These are phyloP conservation scores for Vanderwaltozyma tropicalis DNA, from an alignment of 805 yeast species.

Conservation along the genomic window DNA sequence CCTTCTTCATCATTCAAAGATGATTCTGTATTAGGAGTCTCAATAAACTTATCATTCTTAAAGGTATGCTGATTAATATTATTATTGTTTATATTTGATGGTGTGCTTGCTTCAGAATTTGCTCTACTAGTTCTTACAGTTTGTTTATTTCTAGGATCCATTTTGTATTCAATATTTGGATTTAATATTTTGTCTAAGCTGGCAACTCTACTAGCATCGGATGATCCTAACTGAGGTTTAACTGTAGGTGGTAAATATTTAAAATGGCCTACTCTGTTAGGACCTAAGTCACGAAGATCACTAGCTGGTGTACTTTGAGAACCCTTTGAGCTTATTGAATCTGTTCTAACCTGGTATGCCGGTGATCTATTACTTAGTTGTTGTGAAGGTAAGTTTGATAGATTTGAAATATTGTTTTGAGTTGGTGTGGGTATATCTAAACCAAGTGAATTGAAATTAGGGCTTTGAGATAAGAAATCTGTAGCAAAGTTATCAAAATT, in stretches of 20 bases:
- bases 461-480: conserved; percentile 15
- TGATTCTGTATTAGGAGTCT: neutral
- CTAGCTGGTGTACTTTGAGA: conserved; percentile 16
- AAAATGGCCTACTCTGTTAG: conserved; percentile 58
- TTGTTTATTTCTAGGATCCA: conserved; percentile 1
- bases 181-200: conserved; percentile 39
- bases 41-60: neutral
- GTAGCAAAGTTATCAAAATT: conserved; percentile 1
- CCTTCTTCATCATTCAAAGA: conserved; percentile 41
- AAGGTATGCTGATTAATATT: neutral
- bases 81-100: neutral
- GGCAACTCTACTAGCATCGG: conserved; percentile 38
- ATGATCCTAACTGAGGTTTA: conserved; percentile 58
- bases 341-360: conserved; percentile 1
- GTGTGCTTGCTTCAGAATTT: neutral
- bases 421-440: conserved; percentile 12
- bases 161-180: conserved; percentile 8
- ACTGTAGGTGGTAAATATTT: conserved; percentile 67
- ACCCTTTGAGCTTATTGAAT: conserved; percentile 12
- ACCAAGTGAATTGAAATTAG: conserved; percentile 13
- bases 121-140: neutral
- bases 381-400: neutral
- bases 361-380: neutral
- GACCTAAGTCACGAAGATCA: conserved; percentile 36
- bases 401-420: neutral